Percentiles rank a stretch among this genome's conserved stretches.
phyloP scores from a whole-genome alignment of 2,329 filamentous ascomycete species.

The Ustilaginoidea virens region DNA sequence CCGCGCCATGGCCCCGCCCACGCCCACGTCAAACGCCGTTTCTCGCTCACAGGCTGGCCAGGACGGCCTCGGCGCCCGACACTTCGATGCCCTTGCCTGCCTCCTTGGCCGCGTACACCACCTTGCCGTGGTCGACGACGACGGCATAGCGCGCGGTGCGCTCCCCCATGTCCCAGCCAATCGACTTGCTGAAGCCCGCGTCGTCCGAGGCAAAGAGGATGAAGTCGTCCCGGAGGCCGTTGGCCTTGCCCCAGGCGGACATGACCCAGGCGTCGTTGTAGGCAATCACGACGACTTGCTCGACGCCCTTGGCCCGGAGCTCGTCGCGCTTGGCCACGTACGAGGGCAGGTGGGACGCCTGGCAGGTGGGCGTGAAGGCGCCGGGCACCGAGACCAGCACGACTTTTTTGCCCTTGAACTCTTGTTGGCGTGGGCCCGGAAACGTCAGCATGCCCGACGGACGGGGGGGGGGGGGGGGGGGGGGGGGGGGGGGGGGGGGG shows the following conservation, averaged over 20 bases:
- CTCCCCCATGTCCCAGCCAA: constrained; percentile 64
- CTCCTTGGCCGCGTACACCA: constrained; percentile 68
- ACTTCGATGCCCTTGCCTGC: constrained; percentile 28
- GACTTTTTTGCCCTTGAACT: constrained; percentile 40
- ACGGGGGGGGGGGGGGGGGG: constrained; percentile 1
- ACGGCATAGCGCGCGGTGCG: constrained; percentile 69
- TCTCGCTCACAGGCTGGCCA: constrained; percentile 32
- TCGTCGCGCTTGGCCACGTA: constrained; percentile 59
- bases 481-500: background rate
- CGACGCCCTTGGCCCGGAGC: constrained; percentile 68
- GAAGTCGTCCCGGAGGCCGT: constrained; percentile 55
- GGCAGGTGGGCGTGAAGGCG: constrained; percentile 80
- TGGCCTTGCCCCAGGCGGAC: constrained; percentile 83
- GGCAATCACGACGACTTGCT: constrained; percentile 66
- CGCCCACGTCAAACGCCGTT: background rate
- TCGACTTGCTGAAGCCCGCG: constrained; percentile 55
- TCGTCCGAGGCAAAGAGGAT: constrained; percentile 63
- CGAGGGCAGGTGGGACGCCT: constrained; percentile 63
- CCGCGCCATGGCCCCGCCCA: background rate
- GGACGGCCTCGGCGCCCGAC: constrained; percentile 37
- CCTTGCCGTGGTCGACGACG: constrained; percentile 69
- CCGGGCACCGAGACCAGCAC: constrained; percentile 44
- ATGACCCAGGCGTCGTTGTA: constrained; percentile 80
- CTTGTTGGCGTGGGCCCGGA: constrained; percentile 15
- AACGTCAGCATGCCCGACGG: constrained; percentile 2